These are phyloP conservation scores for Liriodendron chinense DNA, from an alignment of 164 flowering plant species.

Conservation along the genomic window DNA sequence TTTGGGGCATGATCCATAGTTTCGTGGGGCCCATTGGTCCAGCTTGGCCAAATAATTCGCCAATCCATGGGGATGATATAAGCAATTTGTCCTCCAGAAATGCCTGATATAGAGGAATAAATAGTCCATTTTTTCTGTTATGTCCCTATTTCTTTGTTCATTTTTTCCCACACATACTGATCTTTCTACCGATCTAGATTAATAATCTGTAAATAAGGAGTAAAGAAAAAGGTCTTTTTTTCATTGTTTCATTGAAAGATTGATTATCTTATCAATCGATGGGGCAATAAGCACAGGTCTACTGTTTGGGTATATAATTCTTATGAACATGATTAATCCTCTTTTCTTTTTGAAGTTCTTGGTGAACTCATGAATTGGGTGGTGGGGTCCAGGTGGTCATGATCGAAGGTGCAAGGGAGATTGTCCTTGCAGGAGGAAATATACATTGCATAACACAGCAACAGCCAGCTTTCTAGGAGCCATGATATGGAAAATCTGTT, in stretches of 20 bases:
- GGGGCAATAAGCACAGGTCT: no score
- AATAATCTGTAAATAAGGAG: no score
- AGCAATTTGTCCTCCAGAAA: slow-evolving; percentile 4
- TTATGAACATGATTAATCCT: no score
- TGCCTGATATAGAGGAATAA: background rate
- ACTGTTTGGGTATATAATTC: no score
- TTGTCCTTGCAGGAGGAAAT: slow-evolving; percentile 84
- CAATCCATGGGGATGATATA: slow-evolving; percentile 1
- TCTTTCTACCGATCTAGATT: no score
- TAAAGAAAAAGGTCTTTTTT: no score
- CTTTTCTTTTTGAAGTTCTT: background rate
- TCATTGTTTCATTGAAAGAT: no score
- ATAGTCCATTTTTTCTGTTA: no score
- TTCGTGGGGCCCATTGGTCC: background rate
- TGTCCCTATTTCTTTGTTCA: no score
- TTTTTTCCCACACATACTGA: no score
- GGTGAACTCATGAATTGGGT: slow-evolving; percentile 2
- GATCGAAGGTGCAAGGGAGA: slow-evolving; percentile 88
- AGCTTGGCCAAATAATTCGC: slow-evolving; percentile 2
- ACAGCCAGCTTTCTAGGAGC: slow-evolving; percentile 54
- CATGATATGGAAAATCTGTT: background rate
- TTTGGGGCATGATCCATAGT: no score
- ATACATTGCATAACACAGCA: slow-evolving; percentile 97
- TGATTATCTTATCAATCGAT: no score
- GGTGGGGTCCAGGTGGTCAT: slow-evolving; percentile 57